Evolutionary conservation across 306 rosid genomes (phyloP).

Genomic region (Acacia confusa): DNA sequence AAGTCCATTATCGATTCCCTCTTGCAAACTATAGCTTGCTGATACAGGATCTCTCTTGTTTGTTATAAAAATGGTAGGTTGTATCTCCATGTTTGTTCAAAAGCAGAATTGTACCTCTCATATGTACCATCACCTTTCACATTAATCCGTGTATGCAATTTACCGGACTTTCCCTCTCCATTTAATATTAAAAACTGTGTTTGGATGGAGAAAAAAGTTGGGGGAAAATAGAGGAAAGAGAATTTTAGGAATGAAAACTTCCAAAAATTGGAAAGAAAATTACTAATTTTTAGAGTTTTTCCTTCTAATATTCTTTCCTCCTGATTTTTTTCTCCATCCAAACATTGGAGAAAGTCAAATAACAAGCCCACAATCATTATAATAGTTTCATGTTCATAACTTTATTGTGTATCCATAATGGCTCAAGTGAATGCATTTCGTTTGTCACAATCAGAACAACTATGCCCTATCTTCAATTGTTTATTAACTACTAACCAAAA

Average conservation of each 20-base stretch:
- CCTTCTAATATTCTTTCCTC: too few species aligned
- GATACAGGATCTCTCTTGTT: neutral
- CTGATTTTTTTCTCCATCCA: too few species aligned
- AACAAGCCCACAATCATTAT: neutral
- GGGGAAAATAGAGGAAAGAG: too few species aligned
- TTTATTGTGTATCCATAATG: neutral
- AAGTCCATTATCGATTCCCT: conserved; percentile 18
- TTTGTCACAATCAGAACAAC: neutral
- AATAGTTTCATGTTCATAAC: neutral
- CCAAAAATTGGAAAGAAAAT: too few species aligned
- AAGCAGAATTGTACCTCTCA: neutral
- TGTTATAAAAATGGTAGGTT: neutral
- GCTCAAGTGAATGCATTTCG: neutral
- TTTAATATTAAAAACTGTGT: neutral
- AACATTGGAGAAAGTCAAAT: neutral
- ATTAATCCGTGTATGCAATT: neutral
- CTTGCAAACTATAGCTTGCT: neutral
- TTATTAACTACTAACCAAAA: neutral
- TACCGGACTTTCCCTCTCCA: neutral
- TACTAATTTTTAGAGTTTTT: too few species aligned
- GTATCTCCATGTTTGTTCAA: neutral
- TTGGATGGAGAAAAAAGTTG: too few species aligned
- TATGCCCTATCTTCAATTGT: neutral
- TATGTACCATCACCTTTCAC: neutral
- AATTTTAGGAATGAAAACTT: too few species aligned